Conservation (phyloP, 352 stramenopile genomes). For the Phytophthora europaea region DNA sequence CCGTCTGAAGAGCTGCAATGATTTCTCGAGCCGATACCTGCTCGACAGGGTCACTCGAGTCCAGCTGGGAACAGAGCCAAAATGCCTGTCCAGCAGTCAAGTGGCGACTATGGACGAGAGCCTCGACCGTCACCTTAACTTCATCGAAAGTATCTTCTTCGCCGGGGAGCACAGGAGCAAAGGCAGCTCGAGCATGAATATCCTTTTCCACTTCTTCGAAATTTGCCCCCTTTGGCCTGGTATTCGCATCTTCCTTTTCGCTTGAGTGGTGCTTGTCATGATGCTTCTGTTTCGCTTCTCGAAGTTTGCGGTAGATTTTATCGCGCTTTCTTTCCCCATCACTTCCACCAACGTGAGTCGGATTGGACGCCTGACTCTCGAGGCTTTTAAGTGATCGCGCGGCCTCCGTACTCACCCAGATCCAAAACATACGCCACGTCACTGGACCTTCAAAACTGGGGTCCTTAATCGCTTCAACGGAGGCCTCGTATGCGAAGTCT, state of each 20-base stretch:
- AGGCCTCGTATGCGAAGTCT: slow-evolving; percentile 68
- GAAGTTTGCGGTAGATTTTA: slow-evolving; percentile 33
- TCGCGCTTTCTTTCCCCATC: slow-evolving; percentile 34
- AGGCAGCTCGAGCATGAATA: slow-evolving; percentile 39
- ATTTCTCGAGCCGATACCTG: slow-evolving; percentile 66
- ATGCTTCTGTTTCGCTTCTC: slow-evolving; percentile 37
- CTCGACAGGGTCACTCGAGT: slow-evolving; percentile 56
- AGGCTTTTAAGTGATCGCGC: slow-evolving; percentile 71
- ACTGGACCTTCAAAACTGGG: slow-evolving; percentile 69
- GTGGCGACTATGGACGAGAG: slow-evolving; percentile 60
- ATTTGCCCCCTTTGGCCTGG: slow-evolving; percentile 7
- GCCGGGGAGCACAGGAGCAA: slow-evolving; percentile 30
- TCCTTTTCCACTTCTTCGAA: slow-evolving; percentile 34
- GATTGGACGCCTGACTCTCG: slow-evolving; percentile 35
- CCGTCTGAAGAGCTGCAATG: slow-evolving; percentile 62
- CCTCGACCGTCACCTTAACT: slow-evolving; percentile 70
- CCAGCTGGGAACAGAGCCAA: slow-evolving; percentile 67
- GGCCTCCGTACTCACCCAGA: slow-evolving; percentile 85
- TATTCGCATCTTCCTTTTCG: slow-evolving; percentile 12
- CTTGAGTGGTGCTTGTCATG: slow-evolving; percentile 27
- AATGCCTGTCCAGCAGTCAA: slow-evolving; percentile 76
- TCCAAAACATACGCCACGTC: slow-evolving; percentile 87
- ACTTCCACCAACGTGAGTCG: slow-evolving; percentile 9
- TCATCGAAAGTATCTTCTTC: slow-evolving; percentile 48
- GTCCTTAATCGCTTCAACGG: slow-evolving; percentile 67